Percentiles rank a stretch among this genome's conserved stretches.
These are phyloP conservation scores for Pythium aristosporum DNA, from an alignment of 352 stramenopile species.

Conservation along the genomic window DNA sequence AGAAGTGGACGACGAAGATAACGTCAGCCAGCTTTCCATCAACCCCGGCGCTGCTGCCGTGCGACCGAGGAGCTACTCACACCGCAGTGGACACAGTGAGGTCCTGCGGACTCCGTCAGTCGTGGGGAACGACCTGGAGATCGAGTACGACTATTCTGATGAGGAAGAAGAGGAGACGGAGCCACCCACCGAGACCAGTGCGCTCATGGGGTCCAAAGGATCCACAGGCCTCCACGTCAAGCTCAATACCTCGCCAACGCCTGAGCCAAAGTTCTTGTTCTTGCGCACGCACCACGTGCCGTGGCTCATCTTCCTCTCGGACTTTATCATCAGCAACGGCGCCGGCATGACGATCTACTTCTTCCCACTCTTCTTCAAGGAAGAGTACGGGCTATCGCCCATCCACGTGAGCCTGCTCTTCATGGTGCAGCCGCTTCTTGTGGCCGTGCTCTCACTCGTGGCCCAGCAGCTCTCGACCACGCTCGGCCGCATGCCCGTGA, in stretches of 20 bases:
- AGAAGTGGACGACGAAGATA: too few species aligned
- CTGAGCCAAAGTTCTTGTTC: constrained; percentile 46
- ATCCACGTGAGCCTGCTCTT: constrained; percentile 78
- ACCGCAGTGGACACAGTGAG: constrained; percentile 21
- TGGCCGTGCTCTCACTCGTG: constrained; percentile 60
- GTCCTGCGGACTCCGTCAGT: constrained; percentile 54
- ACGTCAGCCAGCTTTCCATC: too few species aligned
- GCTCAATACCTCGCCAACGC: not conserved
- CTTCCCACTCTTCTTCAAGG: constrained; percentile 86
- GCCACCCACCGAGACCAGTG: constrained; percentile 13
- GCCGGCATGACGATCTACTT: constrained; percentile 87
- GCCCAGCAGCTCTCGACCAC: constrained; percentile 50
- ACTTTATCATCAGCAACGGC: constrained; percentile 87
- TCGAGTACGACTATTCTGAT: constrained; percentile 38
- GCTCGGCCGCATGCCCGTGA: constrained; percentile 70
- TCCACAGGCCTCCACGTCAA: constrained; percentile 3
- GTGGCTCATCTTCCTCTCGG: constrained; percentile 67
- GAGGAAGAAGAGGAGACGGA: constrained; percentile 5
- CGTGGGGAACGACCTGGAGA: constrained; percentile 49
- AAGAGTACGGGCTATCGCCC: constrained; percentile 76
- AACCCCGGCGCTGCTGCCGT: too few species aligned
- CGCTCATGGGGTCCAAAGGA: constrained; percentile 13
- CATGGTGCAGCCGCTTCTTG: constrained; percentile 61
- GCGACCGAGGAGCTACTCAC: constrained; percentile 9
- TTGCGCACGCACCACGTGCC: constrained; percentile 65